A percentile compares a stretch with the other conserved stretches of the same genome.
Evolutionary conservation across 345 rosid genomes (phyloP).

Genomic region (Punica granatum): DNA sequence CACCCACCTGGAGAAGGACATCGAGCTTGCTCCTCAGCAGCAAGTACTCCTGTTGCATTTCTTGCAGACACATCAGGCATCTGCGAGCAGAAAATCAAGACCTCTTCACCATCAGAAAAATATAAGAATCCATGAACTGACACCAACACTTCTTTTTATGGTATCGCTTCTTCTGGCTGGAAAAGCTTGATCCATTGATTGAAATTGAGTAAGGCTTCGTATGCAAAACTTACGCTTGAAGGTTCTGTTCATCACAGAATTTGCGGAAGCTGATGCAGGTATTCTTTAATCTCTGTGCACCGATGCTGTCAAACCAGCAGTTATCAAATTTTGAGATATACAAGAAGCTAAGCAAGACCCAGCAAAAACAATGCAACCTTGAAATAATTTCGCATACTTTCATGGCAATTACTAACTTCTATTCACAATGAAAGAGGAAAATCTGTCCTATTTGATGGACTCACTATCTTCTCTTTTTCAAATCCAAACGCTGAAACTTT

Average conservation of each 20-base stretch:
- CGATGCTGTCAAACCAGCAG: conserved; percentile 57
- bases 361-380: too few species aligned
- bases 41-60: conserved; percentile 71
- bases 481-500: background rate
- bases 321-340: conserved; percentile 7
- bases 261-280: conserved; percentile 75
- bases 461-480: background rate
- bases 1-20: conserved; percentile 49
- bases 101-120: background rate
- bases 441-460: background rate
- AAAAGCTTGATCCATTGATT: background rate
- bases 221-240: conserved; percentile 63
- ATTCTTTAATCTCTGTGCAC: conserved; percentile 80
- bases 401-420: background rate
- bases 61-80: conserved; percentile 75
- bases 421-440: background rate
- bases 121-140: background rate
- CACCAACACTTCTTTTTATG: background rate
- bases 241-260: conserved; percentile 73
- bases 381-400: conserved; percentile 1
- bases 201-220: background rate
- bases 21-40: conserved; percentile 77
- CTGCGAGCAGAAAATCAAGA: conserved; percentile 26
- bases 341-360: conserved; percentile 2
- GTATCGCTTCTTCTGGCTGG: background rate